Base-by-base conservation (phyloP, 1,284 basidiomycete species). In the Cryptococcus floricola region DNA sequence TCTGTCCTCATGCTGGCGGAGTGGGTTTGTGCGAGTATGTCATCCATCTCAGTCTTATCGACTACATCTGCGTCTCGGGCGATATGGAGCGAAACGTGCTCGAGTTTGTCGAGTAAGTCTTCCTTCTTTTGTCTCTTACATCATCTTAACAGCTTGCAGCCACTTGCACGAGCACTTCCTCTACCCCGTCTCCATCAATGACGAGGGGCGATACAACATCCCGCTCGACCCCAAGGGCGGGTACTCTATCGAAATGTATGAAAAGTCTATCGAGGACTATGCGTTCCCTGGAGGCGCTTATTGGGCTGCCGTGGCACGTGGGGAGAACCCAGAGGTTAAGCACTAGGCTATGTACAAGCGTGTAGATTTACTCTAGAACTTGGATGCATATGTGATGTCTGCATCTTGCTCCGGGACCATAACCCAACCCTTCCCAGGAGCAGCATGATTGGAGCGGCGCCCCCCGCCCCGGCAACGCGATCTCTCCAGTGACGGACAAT, bases 11-110 rank as follows among this genome's bases (percentile, higher is more conserved):
- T 71, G 93, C 94, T 0, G 94, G 93, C 43, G 93, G 93, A 64
- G 93, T 97, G 41, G 94, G 94, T 5, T 81, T 96, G 8, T 96
- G 92, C 74, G 93, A 95, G 80, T 92, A 94, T 74, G 89, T 91
- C 28, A 69, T 68, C 55, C 67, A 71, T 57, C 63, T 74, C 23
- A 69, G 89, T 81, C 67, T 81, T 65, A 94, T 96, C 73, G 93
- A 97, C 78, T 96, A 94, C 75, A 90, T 96, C 67, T 86, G 85
- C 61, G 81, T 97, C 53, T 93, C 91, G 2, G 94, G 91, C 2
- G 84, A 85, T 42, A 93, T 94, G 86, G 91, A 95, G 68, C 84
- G 89, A 54, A 96, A 97, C 70, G 93, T 95, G 13, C 85, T 97
- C 55, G 93, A 82, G 65, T 82, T 71, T 58, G 80, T 80, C 50